phyloP scores from a whole-genome alignment of 2,329 filamentous ascomycete genomes.

The Ophiostoma himal-ulmi region DNA sequence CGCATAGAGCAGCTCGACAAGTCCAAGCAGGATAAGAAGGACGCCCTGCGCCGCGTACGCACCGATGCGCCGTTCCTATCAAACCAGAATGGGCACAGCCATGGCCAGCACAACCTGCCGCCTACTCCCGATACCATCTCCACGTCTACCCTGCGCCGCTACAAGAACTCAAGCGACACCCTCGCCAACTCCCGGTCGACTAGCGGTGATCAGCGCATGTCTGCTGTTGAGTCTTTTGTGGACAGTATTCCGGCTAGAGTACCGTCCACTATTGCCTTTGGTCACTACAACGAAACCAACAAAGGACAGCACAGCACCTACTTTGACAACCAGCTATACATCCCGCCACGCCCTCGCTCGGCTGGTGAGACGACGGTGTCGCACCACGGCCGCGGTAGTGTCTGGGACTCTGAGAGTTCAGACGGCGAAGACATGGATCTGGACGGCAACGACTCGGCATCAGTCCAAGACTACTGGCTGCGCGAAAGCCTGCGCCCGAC shows the following conservation, averaged over 20 bases:
- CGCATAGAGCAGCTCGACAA: slow-evolving; percentile 38
- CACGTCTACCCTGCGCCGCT: slow-evolving; percentile 47
- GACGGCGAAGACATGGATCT: slow-evolving; percentile 33
- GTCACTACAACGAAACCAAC: slow-evolving; percentile 21
- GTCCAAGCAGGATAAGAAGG: slow-evolving; percentile 44
- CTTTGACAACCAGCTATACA: slow-evolving; percentile 31
- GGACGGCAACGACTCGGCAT: slow-evolving; percentile 43
- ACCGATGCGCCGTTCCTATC: slow-evolving; percentile 41
- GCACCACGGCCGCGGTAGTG: slow-evolving; percentile 31
- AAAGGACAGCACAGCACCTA: slow-evolving; percentile 23
- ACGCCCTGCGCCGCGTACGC: slow-evolving; percentile 44
- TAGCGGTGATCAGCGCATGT: slow-evolving; percentile 19
- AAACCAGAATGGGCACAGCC: slow-evolving; percentile 38
- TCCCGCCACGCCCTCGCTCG: slow-evolving; percentile 42
- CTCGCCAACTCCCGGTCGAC: slow-evolving; percentile 32
- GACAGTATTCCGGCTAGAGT: slow-evolving; percentile 20
- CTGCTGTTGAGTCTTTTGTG: slow-evolving; percentile 17
- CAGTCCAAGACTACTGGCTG: slow-evolving; percentile 53
- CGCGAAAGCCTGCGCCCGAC: slow-evolving; percentile 46
- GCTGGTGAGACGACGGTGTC: slow-evolving; percentile 43
- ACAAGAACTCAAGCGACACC: slow-evolving; percentile 47
- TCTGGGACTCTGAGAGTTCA: slow-evolving; percentile 40
- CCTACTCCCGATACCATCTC: slow-evolving; percentile 57
- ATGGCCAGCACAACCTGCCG: slow-evolving; percentile 44
- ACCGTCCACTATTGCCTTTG: slow-evolving; percentile 33